Evolutionary conservation across 139 green algal genomes (phyloP), one percentile per base, ranked within the genome.

Genomic region (Volvox reticuliferus): DNA sequence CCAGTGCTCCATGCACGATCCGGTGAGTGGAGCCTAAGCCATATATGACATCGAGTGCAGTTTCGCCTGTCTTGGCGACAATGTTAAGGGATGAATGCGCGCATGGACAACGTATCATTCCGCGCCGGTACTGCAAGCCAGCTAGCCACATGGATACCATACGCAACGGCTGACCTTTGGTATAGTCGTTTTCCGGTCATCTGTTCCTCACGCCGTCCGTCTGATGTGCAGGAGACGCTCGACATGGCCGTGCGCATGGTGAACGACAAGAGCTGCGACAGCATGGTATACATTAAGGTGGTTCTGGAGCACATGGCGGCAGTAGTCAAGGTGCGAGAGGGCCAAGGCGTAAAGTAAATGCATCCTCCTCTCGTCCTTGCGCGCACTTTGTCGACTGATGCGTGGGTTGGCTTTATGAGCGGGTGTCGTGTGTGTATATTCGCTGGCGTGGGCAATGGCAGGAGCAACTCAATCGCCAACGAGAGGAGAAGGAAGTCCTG

Each of bases 281-380:
- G 63, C 63, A 88, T 88, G 82, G 82, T 88, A 32, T 88, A 88
- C 82, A 63, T 88, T 24, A 88, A 88, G 82, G 82, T 88, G 63
- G 82, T 88, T 37, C 82, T 88, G 63, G 82, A 88, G 82, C 82
- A 88, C 82, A 88, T 88, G 82, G 20, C 63, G 32, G 82, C 82
- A 1, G 82, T 88, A 35, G 65, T 79, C 63, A 88, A 88, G 81
- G 81, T 78, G 77, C 20, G 77, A 55, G 44, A 5, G 44, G 9
- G 44, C 5, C 9, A 9, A 5, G 44, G 44, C 44, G 44, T 9
- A 55, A 9, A 55, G 44, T 55, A 55, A 55, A 55, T 55, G 44
- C 44, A n/a, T n/a, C n/a, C n/a, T n/a, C n/a, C n/a, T n/a, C n/a
- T n/a, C n/a, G n/a, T n/a, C n/a, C n/a, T n/a, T n/a, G n/a, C n/a